Percentiles rank a stretch among this genome's conserved stretches.
phyloP scores from a whole-genome alignment of 1,139 yeast genomes.

The Suhomyces terraborum region DNA sequence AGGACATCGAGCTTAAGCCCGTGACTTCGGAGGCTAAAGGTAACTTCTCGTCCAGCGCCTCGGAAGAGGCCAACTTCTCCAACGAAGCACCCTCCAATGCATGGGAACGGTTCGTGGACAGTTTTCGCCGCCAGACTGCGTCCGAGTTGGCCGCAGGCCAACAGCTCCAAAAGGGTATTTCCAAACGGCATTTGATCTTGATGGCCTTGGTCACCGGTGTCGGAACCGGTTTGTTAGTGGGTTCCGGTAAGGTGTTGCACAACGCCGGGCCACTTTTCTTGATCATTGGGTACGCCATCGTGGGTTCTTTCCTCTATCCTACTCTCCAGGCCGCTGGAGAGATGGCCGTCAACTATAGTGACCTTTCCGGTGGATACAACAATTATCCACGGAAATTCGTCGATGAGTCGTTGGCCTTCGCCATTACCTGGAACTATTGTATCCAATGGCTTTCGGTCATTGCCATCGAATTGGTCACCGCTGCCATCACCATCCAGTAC shows the following conservation, averaged over 20 bases:
- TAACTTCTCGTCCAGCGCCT: conserved; percentile 15
- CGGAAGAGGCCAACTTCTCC: conserved; percentile 20
- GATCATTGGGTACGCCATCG: conserved; percentile 39
- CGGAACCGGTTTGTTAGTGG: conserved; percentile 47
- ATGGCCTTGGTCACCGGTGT: conserved; percentile 45
- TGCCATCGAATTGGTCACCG: conserved; percentile 45
- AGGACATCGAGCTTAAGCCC: conserved; percentile 21
- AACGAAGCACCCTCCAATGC: conserved; percentile 15
- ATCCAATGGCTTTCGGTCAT: conserved; percentile 46
- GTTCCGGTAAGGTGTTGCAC: conserved; percentile 36
- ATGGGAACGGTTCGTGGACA: conserved; percentile 32
- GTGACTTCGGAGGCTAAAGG: conserved; percentile 23
- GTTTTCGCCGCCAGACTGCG: conserved; percentile 30
- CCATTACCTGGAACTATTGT: conserved; percentile 47
- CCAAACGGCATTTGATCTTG: conserved; percentile 37
- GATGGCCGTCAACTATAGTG: conserved; percentile 42
- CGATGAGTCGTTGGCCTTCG: conserved; percentile 42
- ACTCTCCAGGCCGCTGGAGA: conserved; percentile 48
- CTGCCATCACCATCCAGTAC: conserved; percentile 38
- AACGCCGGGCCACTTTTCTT: conserved; percentile 41
- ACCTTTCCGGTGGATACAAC: conserved; percentile 45
- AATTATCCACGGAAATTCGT: conserved; percentile 41
- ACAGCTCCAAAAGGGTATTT: conserved; percentile 35
- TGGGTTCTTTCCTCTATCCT: conserved; percentile 42
- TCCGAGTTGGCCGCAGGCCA: conserved; percentile 29